Evolutionary conservation across 2,329 filamentous ascomycete species (phyloP).

Genomic region (Ophiostoma triangulosporum): DNA sequence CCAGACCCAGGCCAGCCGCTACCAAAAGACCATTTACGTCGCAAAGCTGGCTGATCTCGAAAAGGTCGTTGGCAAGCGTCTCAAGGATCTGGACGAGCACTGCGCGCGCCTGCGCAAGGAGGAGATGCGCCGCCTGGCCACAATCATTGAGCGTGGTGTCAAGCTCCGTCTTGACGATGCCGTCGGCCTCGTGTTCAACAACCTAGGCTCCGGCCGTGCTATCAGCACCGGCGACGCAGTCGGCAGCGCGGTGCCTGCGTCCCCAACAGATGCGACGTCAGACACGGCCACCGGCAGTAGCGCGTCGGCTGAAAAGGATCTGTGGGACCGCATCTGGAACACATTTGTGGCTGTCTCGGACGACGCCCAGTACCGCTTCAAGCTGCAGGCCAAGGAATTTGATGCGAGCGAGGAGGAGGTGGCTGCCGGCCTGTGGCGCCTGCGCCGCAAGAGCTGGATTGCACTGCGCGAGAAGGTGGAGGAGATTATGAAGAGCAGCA

Average conservation of each 20-base stretch:
- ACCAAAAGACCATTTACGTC: slow-evolving; percentile 90
- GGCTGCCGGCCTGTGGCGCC: slow-evolving; percentile 79
- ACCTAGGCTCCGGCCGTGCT: slow-evolving; percentile 67
- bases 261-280: not conserved
- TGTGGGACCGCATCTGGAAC: slow-evolving; percentile 93
- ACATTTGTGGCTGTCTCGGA: slow-evolving; percentile 71
- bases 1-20: slow-evolving; percentile 78
- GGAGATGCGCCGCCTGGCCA: slow-evolving; percentile 88
- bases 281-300: slow-evolving; percentile 24
- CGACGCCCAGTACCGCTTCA: slow-evolving; percentile 75
- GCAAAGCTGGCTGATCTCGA: slow-evolving; percentile 78
- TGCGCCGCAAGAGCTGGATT: slow-evolving; percentile 89
- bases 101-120: slow-evolving; percentile 77
- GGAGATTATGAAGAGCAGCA: slow-evolving; percentile 95
- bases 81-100: slow-evolving; percentile 88
- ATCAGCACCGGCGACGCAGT: slow-evolving; percentile 36
- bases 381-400: slow-evolving; percentile 81
- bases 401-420: slow-evolving; percentile 87
- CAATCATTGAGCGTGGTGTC: slow-evolving; percentile 87
- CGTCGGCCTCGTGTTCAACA: slow-evolving; percentile 89
- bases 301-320: slow-evolving; percentile 60
- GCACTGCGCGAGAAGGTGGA: slow-evolving; percentile 84
- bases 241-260: slow-evolving; percentile 62
- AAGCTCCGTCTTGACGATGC: slow-evolving; percentile 76
- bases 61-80: slow-evolving; percentile 70